phyloP scores from a whole-genome alignment of 306 rosid species.

The Citrullus amarus region DNA sequence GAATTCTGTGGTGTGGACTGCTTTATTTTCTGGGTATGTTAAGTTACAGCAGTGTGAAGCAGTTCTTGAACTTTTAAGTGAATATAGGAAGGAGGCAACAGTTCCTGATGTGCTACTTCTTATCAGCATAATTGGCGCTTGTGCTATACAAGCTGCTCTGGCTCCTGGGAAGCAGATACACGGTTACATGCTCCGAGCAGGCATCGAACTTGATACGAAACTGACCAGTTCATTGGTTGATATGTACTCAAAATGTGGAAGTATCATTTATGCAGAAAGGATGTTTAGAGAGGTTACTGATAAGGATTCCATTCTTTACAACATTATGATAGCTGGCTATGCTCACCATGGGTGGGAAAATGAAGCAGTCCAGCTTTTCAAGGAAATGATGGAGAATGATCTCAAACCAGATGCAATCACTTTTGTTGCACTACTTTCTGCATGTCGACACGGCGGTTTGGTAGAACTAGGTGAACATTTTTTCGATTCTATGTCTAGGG shows the following conservation, averaged over 20 bases:
- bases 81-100: conserved; percentile 24
- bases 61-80: conserved; percentile 47
- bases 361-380: conserved; percentile 43
- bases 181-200: conserved; percentile 37
- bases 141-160: conserved; percentile 57
- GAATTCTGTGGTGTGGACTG: conserved; percentile 54
- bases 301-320: conserved; percentile 43
- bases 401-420: conserved; percentile 53
- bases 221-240: conserved; percentile 51
- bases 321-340: conserved; percentile 69
- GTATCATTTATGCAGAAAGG: conserved; percentile 38
- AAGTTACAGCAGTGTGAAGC: conserved; percentile 45
- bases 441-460: conserved; percentile 56
- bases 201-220: conserved; percentile 35
- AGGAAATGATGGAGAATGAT: conserved; percentile 40
- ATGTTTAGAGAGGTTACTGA: conserved; percentile 22
- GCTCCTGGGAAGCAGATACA: conserved; percentile 67
- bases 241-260: conserved; percentile 85
- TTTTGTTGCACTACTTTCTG: conserved; percentile 62
- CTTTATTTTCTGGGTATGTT: conserved; percentile 58
- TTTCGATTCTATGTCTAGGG: conserved; percentile 47
- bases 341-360: conserved; percentile 61
- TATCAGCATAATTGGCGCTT: conserved; percentile 45
- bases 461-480: conserved; percentile 47
- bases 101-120: conserved; percentile 39